A percentile compares a stretch with the other conserved stretches of the same genome.
These are phyloP conservation scores for Wickerhamomyces sp. DNA, from an alignment of 1,139 yeast genomes.

Conservation along the genomic window DNA sequence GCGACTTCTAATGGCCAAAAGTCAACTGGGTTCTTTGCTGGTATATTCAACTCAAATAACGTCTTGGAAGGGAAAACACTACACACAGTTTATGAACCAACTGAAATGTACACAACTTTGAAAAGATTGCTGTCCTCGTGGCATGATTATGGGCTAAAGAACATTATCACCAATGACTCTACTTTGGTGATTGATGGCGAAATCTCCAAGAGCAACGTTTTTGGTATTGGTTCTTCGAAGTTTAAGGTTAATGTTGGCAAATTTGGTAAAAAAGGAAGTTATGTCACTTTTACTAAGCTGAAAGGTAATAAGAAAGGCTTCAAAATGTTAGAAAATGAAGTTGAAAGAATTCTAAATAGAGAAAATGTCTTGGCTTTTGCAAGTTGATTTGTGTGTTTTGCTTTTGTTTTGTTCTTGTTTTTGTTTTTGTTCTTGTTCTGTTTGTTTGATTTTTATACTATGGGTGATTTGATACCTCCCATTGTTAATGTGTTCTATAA, in stretches of 20 bases:
- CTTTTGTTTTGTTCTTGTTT: not conserved
- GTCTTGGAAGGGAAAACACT: conserved; percentile 16
- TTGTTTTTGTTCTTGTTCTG: not conserved
- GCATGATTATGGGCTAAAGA: conserved; percentile 66
- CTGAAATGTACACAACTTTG: conserved; percentile 60
- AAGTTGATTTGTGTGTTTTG: conserved; percentile 4
- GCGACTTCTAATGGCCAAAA: conserved; percentile 26
- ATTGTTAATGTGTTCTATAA: no score
- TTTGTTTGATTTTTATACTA: not conserved
- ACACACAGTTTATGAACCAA: conserved; percentile 27
- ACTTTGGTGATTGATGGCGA: conserved; percentile 51
- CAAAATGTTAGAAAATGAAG: conserved; percentile 47
- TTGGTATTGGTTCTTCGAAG: conserved; percentile 60
- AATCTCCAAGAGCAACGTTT: conserved; percentile 55
- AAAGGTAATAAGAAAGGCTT: conserved; percentile 72
- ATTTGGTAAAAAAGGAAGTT: conserved; percentile 36
- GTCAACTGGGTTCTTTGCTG: conserved; percentile 15
- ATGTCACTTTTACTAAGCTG: conserved; percentile 49
- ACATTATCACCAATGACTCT: conserved; percentile 44
- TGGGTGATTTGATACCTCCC: no score
- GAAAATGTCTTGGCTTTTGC: conserved; percentile 33
- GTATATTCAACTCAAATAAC: conserved; percentile 9
- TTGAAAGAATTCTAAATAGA: conserved; percentile 39
- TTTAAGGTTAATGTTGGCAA: conserved; percentile 52
- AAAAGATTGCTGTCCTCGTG: conserved; percentile 60